Evolutionary conservation across 1,139 yeast genomes (phyloP), one percentile per base, ranked within the genome.

Genomic region (Debaryomyces nepalensis): DNA sequence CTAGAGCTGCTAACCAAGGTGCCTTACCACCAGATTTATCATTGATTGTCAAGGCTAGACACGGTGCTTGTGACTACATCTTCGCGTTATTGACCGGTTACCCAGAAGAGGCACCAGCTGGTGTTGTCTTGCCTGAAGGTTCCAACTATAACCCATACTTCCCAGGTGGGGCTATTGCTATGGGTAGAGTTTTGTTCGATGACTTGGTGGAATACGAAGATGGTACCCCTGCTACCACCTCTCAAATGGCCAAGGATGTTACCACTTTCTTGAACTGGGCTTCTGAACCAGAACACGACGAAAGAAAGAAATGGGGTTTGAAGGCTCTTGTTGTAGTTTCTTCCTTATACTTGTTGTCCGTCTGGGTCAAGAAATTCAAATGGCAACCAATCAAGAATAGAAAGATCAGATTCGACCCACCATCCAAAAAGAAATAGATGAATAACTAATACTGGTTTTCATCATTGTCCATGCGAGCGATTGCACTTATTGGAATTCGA

Each of bases 201-300:
- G 99, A 89, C 55, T 78, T 93, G 64, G 98, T 93, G 53, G 99
- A 93, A 77, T 93, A 84, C 72, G 99, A 93, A 67, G 99, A 93
- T 68, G 99, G 99, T 63, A 95, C 99, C 50, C 97, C 96, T 44
- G 98, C 99, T 46, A 84, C 98, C 45, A 85, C 99, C 53, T 86
- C 99, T 46, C 99, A 93, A 77, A 90, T 93, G 98, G 99, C 99
- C 59, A 93, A 93, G 81, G 99, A 93, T 70, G 99, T 93, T 45
- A 75, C 90, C 52, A 82, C 89, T 42, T 93, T 93, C 87, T 82
- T 93, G 70, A 88, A 91, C 80, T 93, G 99, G 99, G 90, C 97
- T 54, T 77, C 97, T 48, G 97, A 90, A 75, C 99, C 99, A 51
- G 99, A 93, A 78, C 97, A 87, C 63, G 99, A 93, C 62, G 97